phyloP scores from a whole-genome alignment of 2,329 filamentous ascomycete species.

The Botryotinia narcissicola region DNA sequence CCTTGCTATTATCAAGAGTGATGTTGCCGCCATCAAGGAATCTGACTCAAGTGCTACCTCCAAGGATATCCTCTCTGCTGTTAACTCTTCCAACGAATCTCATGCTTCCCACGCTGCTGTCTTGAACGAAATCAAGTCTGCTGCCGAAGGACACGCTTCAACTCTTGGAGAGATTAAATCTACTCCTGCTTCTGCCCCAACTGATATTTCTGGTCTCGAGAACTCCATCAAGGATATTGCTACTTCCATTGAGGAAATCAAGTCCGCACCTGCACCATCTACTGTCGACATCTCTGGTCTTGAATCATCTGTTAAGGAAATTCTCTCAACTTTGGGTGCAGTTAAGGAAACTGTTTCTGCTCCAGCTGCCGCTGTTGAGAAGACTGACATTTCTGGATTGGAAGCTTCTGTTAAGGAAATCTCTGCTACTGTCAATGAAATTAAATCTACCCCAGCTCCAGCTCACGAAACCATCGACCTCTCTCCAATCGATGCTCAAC shows the following conservation, averaged over 20 bases:
- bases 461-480: slow-evolving; percentile 26
- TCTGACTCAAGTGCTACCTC: slow-evolving; percentile 25
- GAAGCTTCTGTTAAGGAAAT: slow-evolving; percentile 23
- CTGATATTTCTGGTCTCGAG: slow-evolving; percentile 24
- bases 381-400: slow-evolving; percentile 24
- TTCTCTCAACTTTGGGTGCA: slow-evolving; percentile 24
- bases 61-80: slow-evolving; percentile 28
- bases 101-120: slow-evolving; percentile 28
- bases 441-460: slow-evolving; percentile 26
- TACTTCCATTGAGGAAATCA: slow-evolving; percentile 21
- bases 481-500: slow-evolving; percentile 22
- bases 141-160: slow-evolving; percentile 23
- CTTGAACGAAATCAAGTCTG: slow-evolving; percentile 29
- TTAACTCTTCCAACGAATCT: slow-evolving; percentile 30
- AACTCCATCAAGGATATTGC: slow-evolving; percentile 23
- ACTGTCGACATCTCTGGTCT: slow-evolving; percentile 25
- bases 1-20: slow-evolving; percentile 33
- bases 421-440: slow-evolving; percentile 22
- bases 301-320: slow-evolving; percentile 26
- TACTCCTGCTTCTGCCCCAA: slow-evolving; percentile 24
- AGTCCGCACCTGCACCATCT: slow-evolving; percentile 21
- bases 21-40: slow-evolving; percentile 27
- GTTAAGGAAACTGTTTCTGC: slow-evolving; percentile 21
- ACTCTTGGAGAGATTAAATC: slow-evolving; percentile 18
- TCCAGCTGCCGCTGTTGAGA: slow-evolving; percentile 23